Evolutionary conservation across 2,329 filamentous ascomycete genomes (phyloP).

Genomic region (Blastomyces gilchristii): DNA sequence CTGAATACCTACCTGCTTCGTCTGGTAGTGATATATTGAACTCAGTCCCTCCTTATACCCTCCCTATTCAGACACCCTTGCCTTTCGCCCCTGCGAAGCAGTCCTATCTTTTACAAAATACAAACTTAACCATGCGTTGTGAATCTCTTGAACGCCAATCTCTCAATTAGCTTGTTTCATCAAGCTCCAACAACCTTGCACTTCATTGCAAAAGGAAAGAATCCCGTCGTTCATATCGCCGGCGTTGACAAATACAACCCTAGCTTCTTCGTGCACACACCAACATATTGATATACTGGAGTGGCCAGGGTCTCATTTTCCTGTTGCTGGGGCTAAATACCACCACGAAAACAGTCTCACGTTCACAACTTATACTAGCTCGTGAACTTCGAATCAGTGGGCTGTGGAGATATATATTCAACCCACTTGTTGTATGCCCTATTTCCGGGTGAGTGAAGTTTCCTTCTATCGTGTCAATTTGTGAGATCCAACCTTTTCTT

Average conservation of each 20-base stretch:
- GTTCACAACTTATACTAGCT: not conserved
- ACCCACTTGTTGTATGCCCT: not conserved
- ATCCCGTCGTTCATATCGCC: not conserved
- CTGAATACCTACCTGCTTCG: not conserved
- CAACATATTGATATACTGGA: not conserved
- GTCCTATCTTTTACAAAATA: not conserved
- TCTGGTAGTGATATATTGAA: not conserved
- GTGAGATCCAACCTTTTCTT: not conserved
- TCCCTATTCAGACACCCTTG: not conserved
- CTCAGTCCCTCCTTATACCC: not conserved
- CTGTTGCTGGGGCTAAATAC: not conserved
- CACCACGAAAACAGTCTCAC: not conserved
- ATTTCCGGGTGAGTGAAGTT: not conserved
- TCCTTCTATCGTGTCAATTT: not conserved
- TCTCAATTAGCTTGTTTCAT: slow-evolving; percentile 12
- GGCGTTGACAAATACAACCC: not conserved
- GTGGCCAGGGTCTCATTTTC: not conserved
- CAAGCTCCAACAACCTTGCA: not conserved
- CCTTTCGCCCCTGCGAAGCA: not conserved
- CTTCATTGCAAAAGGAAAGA: not conserved
- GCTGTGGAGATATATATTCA: not conserved
- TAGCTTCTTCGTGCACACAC: not conserved
- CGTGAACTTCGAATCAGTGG: not conserved
- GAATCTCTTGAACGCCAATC: slow-evolving; percentile 11
- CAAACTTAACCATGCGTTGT: slow-evolving; percentile 11